Percentiles rank a stretch among this genome's conserved stretches.
phyloP scores from a whole-genome alignment of 306 rosid species.

The Inga leiocalycina region DNA sequence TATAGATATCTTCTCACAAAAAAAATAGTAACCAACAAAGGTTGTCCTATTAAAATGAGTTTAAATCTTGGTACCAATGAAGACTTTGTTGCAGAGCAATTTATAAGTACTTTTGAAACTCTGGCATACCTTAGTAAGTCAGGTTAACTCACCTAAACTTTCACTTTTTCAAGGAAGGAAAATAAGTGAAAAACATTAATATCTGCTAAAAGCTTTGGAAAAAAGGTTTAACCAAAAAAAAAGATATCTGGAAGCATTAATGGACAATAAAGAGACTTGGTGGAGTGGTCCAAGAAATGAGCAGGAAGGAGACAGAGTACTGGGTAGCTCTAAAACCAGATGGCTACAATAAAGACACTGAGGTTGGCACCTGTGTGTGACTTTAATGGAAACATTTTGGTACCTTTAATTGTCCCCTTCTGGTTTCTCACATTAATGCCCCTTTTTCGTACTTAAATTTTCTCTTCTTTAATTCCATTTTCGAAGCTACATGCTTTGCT shows the following conservation, averaged over 20 bases:
- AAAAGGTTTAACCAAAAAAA: no score
- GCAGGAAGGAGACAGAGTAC: slow-evolving; percentile 15
- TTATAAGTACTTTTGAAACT: no score
- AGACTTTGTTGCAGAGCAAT: no score
- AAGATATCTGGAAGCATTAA: not conserved
- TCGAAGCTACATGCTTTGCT: not conserved
- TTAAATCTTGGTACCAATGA: no score
- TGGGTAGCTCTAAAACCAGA: slow-evolving; percentile 36
- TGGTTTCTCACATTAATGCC: not conserved
- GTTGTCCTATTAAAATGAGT: not conserved
- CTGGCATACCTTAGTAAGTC: no score
- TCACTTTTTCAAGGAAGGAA: no score
- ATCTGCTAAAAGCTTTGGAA: no score
- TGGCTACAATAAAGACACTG: slow-evolving; percentile 40
- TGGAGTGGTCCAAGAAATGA: not conserved
- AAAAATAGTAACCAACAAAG: no score
- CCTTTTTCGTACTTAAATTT: not conserved
- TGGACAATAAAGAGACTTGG: not conserved
- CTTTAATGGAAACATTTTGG: slow-evolving; percentile 46
- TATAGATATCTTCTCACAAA: not conserved
- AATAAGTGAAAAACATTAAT: no score
- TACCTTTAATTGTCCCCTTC: not conserved
- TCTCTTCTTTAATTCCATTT: not conserved
- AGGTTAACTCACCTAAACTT: no score
- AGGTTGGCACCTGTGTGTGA: slow-evolving; percentile 42